A percentile compares a stretch with the other conserved stretches of the same genome.
Evolutionary conservation across 352 stramenopile species (phyloP).

Genomic region (Globisporangium solare): DNA sequence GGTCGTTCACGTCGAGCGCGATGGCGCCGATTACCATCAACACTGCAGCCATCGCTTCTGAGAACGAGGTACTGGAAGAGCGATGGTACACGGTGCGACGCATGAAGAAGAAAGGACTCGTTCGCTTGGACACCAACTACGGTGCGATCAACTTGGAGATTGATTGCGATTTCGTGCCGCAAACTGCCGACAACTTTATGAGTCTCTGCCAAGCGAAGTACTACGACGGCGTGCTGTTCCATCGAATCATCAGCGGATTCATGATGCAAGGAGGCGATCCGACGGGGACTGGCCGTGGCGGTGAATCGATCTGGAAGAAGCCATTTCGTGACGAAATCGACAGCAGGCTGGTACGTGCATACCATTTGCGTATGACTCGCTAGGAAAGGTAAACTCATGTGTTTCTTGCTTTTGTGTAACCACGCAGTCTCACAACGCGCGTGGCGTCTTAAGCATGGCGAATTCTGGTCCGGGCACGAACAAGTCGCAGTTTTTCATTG

Average conservation of each 20-base stretch:
- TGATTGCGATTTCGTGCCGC: constrained; percentile 95
- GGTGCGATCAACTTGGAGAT: constrained; percentile 95
- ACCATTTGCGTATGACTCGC: neutral
- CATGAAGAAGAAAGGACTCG: constrained; percentile 96
- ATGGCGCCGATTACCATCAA: constrained; percentile 76
- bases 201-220: constrained; percentile 90
- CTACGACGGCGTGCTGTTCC: constrained; percentile 94
- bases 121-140: constrained; percentile 92
- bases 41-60: constrained; percentile 35
- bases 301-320: constrained; percentile 92
- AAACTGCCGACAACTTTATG: constrained; percentile 97
- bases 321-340: constrained; percentile 97
- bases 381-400: neutral
- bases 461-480: constrained; percentile 96
- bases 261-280: constrained; percentile 95
- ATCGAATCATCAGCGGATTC: constrained; percentile 96
- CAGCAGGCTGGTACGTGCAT: constrained; percentile 74
- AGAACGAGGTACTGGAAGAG: constrained; percentile 57
- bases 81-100: constrained; percentile 86
- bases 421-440: constrained; percentile 71
- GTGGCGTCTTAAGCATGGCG: constrained; percentile 95
- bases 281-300: constrained; percentile 92
- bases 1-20: constrained; percentile 94
- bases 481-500: constrained; percentile 99
- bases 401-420: neutral